Base-by-base conservation (phyloP, 345 rosid genomes). In the Streptanthus diversifolius region DNA sequence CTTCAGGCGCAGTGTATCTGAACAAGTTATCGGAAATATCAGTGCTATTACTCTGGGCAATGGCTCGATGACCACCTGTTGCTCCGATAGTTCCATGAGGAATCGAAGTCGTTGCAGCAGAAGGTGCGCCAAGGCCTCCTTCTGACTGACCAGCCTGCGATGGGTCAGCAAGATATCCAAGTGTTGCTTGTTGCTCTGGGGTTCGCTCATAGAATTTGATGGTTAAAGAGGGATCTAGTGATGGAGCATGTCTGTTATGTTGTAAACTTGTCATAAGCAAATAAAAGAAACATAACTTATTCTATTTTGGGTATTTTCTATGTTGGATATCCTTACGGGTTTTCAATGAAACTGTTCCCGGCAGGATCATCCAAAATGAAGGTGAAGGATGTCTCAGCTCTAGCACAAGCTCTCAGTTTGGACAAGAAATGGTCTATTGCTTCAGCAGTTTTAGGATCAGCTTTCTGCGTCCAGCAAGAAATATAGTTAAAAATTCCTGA, bases 281-380 rank as follows among this genome's bases (percentile, higher is more conserved):
- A 22, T 40, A 22, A 66, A 12, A 56, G 21, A 62, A 44, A 44
- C 49, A 62, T 21, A 53, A 25, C 59, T 37, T 32, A n/a, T 14
- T 12, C 57, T 15, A 15, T 43, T 19, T 22, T 9, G 27, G 1
- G 15, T 44, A 9, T 49, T 66, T 66, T 60, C 21, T 8, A 60
- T 55, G 15, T 15, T 58, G 30, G 44, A 21, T 13, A 25, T 59
- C 24, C 96, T 89, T 86, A 93, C 97, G 84, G 98, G 64, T 91
- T 93, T 77, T 93, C 98, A 62, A 93, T 80, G 79, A 93, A 93
- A 84, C 98, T 87, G 82, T 93, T 93, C 71, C 98, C 98, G 58
- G 96, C 80, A 60, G 96, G 95, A 83, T 93, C 98, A 67, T 93
- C 96, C 76, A 93, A 80, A 82, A 89, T 75, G 79, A 91, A 83